phyloP scores from a whole-genome alignment of 441 rosid genomes.

The Arabidopsis lyrata region DNA sequence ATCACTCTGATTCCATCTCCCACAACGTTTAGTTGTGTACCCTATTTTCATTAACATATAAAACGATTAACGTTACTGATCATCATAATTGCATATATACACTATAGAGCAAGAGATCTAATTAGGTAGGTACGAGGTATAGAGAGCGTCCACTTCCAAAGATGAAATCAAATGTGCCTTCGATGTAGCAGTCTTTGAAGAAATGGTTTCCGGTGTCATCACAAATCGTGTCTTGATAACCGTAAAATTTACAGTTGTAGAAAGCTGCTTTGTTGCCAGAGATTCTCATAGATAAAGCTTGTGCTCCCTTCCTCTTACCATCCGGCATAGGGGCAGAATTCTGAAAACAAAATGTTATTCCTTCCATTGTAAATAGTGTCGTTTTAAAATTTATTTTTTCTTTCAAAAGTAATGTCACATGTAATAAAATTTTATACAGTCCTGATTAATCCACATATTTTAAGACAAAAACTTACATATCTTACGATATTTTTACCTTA shows the following conservation, averaged over 20 bases:
- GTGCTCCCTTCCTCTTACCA: conserved; percentile 53
- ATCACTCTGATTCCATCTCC: conserved; percentile 47
- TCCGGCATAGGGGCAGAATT: conserved; percentile 67
- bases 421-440: neutral
- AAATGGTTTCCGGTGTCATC: conserved; percentile 78
- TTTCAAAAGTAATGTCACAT: neutral
- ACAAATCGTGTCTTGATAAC: conserved; percentile 74
- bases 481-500: conserved; percentile 44
- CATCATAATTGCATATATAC: neutral
- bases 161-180: conserved; percentile 83
- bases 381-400: neutral
- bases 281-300: conserved; percentile 65
- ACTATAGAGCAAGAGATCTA: neutral
- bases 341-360: conserved; percentile 36
- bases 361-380: neutral
- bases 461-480: neutral
- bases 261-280: conserved; percentile 68
- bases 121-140: conserved; percentile 53
- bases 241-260: conserved; percentile 61
- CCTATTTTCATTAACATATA: conserved; percentile 32
- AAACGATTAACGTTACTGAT: neutral
- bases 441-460: neutral
- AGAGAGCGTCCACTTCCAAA: conserved; percentile 76
- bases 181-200: conserved; percentile 66
- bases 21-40: conserved; percentile 44